phyloP scores from a whole-genome alignment of 2,329 filamentous ascomycete genomes.

The Xylariomycetidae sp. region DNA sequence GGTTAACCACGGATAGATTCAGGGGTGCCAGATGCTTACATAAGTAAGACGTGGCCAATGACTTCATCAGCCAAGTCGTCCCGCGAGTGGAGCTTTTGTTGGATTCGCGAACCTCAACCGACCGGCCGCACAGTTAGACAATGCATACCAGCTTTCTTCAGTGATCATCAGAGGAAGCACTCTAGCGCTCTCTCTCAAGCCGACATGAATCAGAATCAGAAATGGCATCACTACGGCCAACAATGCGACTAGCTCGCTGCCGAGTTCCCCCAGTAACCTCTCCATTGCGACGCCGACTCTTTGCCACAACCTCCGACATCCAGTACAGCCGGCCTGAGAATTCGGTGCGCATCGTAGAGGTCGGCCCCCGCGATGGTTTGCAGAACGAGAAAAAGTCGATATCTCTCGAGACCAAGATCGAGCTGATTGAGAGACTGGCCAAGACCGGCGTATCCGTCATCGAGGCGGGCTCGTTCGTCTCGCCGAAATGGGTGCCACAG shows the following conservation, averaged over 20 bases:
- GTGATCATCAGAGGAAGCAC: no score
- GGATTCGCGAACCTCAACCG: no score
- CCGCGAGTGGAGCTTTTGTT: no score
- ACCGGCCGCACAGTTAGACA: no score
- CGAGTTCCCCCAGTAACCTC: conserved; percentile 12
- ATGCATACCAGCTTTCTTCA: no score
- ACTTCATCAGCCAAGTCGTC: no score
- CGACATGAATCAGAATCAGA: conserved; percentile 21
- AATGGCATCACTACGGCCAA: conserved; percentile 27
- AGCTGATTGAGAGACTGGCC: conserved; percentile 54
- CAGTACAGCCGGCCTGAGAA: conserved; percentile 21
- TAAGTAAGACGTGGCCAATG: no score
- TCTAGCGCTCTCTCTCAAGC: conserved; percentile 3
- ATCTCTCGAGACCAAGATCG: conserved; percentile 56
- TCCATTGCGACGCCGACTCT: conserved; percentile 17
- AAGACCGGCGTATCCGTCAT: conserved; percentile 55
- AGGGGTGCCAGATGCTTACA: no score
- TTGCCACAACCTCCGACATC: conserved; percentile 27
- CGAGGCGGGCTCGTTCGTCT: conserved; percentile 64
- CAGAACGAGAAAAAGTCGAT: conserved; percentile 63
- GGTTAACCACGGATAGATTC: no score
- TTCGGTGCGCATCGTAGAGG: conserved; percentile 53
- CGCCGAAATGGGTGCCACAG: conserved; percentile 64
- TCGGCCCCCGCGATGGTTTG: conserved; percentile 64
- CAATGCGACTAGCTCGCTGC: conserved; percentile 21